Percentiles rank a stretch among this genome's conserved stretches.
phyloP scores from a whole-genome alignment of 73 alveolate genomes.

The Paramecium octaurelia region DNA sequence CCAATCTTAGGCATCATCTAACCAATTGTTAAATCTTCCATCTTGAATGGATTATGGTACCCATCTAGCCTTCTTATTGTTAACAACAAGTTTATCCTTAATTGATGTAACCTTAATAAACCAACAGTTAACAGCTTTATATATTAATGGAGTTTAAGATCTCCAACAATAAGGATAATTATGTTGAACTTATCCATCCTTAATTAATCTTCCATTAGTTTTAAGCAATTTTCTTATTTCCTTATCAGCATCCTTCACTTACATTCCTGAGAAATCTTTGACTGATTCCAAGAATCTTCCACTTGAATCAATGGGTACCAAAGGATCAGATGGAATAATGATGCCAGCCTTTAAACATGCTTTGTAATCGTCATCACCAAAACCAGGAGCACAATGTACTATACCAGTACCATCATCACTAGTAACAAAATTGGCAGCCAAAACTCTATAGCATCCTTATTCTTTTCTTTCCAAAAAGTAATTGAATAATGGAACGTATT shows the following conservation, averaged over 20 bases:
- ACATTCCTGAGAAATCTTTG: conserved; percentile 88
- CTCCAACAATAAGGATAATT: conserved; percentile 99
- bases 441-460: conserved; percentile 91
- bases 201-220: conserved; percentile 84
- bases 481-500: conserved; percentile 95
- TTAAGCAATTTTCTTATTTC: conserved; percentile 84
- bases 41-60: conserved; percentile 97
- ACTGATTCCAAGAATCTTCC: conserved; percentile 95
- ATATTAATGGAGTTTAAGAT: conserved; percentile 99
- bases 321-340: conserved; percentile 88
- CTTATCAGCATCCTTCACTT: conserved; percentile 96
- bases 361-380: conserved; percentile 99
- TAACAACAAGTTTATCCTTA: conserved; percentile 87
- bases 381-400: conserved; percentile 99
- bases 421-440: conserved; percentile 93
- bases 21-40: conserved; percentile 99
- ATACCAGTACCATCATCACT: conserved; percentile 99
- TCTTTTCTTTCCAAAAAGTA: conserved; percentile 79
- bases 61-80: conserved; percentile 90
- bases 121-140: conserved; percentile 98
- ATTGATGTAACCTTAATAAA: conserved; percentile 98
- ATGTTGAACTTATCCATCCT: conserved; percentile 87
- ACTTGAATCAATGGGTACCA: conserved; percentile 96
- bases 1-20: conserved; percentile 99
- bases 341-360: conserved; percentile 79